phyloP scores from a whole-genome alignment of 2,329 filamentous ascomycete genomes.

The Colletotrichum simmondsii region DNA sequence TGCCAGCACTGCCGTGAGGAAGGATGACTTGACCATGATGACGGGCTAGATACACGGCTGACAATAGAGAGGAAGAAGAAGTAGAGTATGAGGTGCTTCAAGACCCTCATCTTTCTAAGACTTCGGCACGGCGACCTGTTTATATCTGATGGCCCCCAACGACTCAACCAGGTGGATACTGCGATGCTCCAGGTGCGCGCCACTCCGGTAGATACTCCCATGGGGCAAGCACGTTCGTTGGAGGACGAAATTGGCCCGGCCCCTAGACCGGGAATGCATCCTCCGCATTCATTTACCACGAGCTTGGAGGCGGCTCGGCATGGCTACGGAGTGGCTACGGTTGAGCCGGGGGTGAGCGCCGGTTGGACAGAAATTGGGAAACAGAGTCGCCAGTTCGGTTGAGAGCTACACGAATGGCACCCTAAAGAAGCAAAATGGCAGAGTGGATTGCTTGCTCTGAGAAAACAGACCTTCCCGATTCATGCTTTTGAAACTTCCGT shows the following conservation, averaged over 20 bases:
- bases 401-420: constrained; percentile 22
- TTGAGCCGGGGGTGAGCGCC: neutral
- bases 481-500: constrained; percentile 30
- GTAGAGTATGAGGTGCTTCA: neutral
- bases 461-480: constrained; percentile 13
- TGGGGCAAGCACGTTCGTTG: constrained; percentile 16
- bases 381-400: constrained; percentile 14
- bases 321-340: neutral
- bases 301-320: constrained; percentile 17
- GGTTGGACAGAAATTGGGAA: neutral
- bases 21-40: constrained; percentile 37
- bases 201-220: constrained; percentile 15
- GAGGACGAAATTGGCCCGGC: constrained; percentile 29
- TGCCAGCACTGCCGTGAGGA: constrained; percentile 50
- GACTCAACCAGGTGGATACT: neutral
- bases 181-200: constrained; percentile 18
- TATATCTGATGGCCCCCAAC: neutral
- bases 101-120: no score
- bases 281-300: constrained; percentile 26
- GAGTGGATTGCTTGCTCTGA: neutral
- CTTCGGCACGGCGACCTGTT: neutral
- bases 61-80: neutral
- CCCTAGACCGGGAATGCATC: constrained; percentile 15
- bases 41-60: neutral
- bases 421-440: neutral